Percentiles rank a stretch among this genome's conserved stretches.
Conservation (phyloP, 163 green algal species). For the Volvox carteri region DNA sequence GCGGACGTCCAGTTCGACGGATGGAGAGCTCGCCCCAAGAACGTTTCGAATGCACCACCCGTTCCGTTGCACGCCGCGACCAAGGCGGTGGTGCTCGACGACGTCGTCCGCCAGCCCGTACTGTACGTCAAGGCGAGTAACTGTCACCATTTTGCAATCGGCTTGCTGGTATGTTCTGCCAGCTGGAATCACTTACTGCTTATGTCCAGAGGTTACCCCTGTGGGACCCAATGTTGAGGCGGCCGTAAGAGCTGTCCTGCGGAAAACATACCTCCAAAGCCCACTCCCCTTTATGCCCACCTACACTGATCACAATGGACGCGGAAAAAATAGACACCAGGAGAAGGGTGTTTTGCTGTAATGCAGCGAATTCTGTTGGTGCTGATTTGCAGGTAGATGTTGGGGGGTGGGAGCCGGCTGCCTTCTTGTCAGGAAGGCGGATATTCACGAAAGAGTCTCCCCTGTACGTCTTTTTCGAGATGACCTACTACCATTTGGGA, state of each 20-base stretch:
- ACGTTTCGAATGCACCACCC: not conserved
- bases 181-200: not conserved
- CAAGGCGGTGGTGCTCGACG: not conserved
- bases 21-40: not conserved
- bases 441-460: not conserved
- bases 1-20: not conserved
- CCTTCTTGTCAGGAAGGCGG: not conserved
- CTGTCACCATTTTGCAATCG: not conserved
- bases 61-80: not conserved
- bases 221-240: not conserved
- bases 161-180: not conserved
- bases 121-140: slow-evolving; percentile 2
- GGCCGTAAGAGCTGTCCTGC: not conserved
- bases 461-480: not conserved
- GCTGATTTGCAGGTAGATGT: not conserved
- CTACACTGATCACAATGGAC: not conserved
- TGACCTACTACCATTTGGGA: not conserved
- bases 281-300: not conserved
- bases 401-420: not conserved
- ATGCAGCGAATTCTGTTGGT: not conserved
- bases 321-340: too few relatives aligned
- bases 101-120: not conserved
- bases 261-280: not conserved
- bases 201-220: not conserved
- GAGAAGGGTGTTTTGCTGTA: too few relatives aligned